These are phyloP conservation scores for Magnolia changhungtana DNA, from an alignment of 164 flowering plant genomes.

Conservation along the genomic window DNA sequence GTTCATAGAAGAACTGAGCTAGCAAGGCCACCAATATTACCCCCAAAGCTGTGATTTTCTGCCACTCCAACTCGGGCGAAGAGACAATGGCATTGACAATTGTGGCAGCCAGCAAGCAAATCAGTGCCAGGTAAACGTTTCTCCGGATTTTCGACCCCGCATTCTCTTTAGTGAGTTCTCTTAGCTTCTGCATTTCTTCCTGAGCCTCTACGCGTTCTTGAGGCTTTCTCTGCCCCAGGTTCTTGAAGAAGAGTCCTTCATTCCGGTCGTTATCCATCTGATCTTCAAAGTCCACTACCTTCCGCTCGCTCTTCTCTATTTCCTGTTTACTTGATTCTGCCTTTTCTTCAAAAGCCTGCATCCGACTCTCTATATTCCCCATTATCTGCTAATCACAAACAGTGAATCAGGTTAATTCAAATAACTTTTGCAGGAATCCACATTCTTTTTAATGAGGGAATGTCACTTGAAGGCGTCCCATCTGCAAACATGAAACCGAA, in stretches of 20 bases:
- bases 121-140: slow-evolving; percentile 67
- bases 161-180: slow-evolving; percentile 37
- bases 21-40: slow-evolving; percentile 58
- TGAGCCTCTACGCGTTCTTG: slow-evolving; percentile 39
- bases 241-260: slow-evolving; percentile 84
- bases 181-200: slow-evolving; percentile 58
- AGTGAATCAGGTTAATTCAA: slow-evolving; percentile 13
- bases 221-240: slow-evolving; percentile 40
- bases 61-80: slow-evolving; percentile 45
- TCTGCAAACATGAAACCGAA: too few relatives aligned
- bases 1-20: slow-evolving; percentile 63
- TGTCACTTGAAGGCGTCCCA: not conserved
- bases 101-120: slow-evolving; percentile 39
- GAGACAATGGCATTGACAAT: slow-evolving; percentile 48
- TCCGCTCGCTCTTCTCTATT: slow-evolving; percentile 55
- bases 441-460: not conserved
- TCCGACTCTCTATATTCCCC: slow-evolving; percentile 61
- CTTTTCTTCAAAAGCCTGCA: slow-evolving; percentile 76
- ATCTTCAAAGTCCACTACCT: slow-evolving; percentile 58
- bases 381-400: slow-evolving; percentile 58
- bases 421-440: slow-evolving; percentile 2
- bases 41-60: slow-evolving; percentile 56
- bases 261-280: slow-evolving; percentile 57
- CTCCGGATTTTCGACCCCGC: slow-evolving; percentile 56
- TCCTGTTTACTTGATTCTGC: slow-evolving; percentile 47